Base-by-base conservation (phyloP, 805 yeast genomes). In the Yamadazyma ubonensis region DNA sequence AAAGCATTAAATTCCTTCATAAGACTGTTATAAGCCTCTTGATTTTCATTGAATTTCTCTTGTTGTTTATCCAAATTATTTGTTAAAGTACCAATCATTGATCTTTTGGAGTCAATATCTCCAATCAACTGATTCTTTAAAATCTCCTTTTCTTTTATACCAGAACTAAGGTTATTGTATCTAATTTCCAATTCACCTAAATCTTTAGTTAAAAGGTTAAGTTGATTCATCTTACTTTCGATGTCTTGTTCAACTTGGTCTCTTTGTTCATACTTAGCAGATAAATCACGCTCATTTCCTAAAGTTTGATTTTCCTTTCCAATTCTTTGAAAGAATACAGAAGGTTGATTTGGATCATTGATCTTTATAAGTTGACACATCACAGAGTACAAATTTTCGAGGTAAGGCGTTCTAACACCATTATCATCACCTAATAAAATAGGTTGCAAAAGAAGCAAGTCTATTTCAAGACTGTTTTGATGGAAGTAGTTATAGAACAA, bases 401-500 rank as follows among this genome's bases (percentile, higher is more conserved):
- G 70, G 58, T 90, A 90, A 2, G 97, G 96, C 0, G 96, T 87
- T 57, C 84, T 83, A 39, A 88, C 81, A 35, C 83, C 81, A 55
- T 78, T 77, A 57, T 89, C 96, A 63, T 89, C 96, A n/a, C 93
- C 96, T 42, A 89, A 69, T 40, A 90, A 67, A 38, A 90, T 90
- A 4, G 96, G 95, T 55, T 88, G 95, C 45, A 90, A 73, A 39
- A 90, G 65, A 30, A 88, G 67, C 55, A 88, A 70, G 63, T 90
- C 97, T 29, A 85, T 69, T 45, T 83, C 79, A 44, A 86, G 59
- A 31, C 76, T 78, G 22, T 46, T 44, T 34, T 50, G 76, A 55
- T 57, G 73, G 55, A 65, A 75, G 53, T 78, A 86, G 53, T 83
- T 81, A 59, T 80, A 87, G 46, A 84, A 82, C 39, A 83, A 64